Percentiles rank a stretch among this genome's conserved stretches.
These are phyloP conservation scores for Fagopyrum tataricum DNA, from an alignment of 148 eudicot genomes.

Conservation along the genomic window DNA sequence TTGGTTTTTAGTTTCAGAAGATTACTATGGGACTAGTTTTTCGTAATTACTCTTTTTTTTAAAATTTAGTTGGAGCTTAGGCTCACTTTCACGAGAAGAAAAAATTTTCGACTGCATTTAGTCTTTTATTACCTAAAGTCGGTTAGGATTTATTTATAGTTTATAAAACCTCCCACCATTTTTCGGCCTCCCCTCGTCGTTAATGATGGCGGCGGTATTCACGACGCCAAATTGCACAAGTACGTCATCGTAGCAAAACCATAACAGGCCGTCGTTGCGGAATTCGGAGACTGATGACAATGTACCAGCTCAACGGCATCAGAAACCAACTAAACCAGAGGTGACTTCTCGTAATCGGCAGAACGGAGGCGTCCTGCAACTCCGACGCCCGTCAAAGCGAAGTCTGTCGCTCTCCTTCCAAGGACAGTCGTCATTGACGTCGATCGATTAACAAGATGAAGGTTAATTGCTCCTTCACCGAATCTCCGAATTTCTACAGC, in stretches of 20 bases:
- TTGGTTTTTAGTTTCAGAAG: too few relatives aligned
- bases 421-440: slow-evolving; percentile 44
- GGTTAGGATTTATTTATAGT: too few relatives aligned
- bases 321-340: slow-evolving; percentile 36
- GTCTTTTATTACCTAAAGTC: too few relatives aligned
- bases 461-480: slow-evolving; percentile 28
- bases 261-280: slow-evolving; percentile 44
- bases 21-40: too few relatives aligned
- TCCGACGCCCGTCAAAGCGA: slow-evolving; percentile 26
- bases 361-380: slow-evolving; percentile 49
- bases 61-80: too few relatives aligned
- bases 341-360: slow-evolving; percentile 51
- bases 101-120: too few relatives aligned
- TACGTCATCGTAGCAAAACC: slow-evolving; percentile 26
- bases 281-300: slow-evolving; percentile 37
- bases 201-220: slow-evolving; percentile 51
- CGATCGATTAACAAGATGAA: slow-evolving; percentile 31
- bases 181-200: too few relatives aligned
- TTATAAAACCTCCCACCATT: too few relatives aligned
- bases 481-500: slow-evolving; percentile 37
- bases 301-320: slow-evolving; percentile 30
- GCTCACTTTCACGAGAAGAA: too few relatives aligned
- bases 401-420: slow-evolving; percentile 75
- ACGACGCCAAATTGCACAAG: slow-evolving; percentile 31
- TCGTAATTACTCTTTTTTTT: too few relatives aligned